Percentiles rank a stretch among this genome's conserved stretches.
Evolutionary conservation across 306 rosid genomes (phyloP).

Genomic region (Prunus mume): DNA sequence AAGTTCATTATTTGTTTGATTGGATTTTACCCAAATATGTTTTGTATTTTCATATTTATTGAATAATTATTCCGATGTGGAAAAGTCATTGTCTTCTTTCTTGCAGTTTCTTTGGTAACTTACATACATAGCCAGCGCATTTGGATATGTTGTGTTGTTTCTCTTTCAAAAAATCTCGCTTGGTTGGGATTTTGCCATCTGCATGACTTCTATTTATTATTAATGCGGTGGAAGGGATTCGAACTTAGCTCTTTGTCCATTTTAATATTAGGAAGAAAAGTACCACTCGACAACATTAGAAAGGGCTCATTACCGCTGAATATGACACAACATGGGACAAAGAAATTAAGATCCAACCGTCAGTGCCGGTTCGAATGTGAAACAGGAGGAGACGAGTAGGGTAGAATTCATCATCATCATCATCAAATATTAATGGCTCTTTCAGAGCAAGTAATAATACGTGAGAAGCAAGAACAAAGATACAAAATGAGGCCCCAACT

Average conservation of each 20-base stretch:
- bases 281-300: too few species aligned
- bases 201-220: background rate
- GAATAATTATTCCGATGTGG: background rate
- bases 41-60: background rate
- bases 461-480: background rate
- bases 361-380: too few species aligned
- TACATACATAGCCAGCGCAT: background rate
- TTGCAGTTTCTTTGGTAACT: background rate
- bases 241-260: too few species aligned
- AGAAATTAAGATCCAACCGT: too few species aligned
- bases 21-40: background rate
- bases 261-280: too few species aligned
- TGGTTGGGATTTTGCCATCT: background rate
- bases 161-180: background rate
- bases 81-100: background rate
- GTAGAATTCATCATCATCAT: background rate
- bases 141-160: background rate
- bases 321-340: too few species aligned
- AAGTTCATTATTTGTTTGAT: background rate
- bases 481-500: constrained; percentile 11
- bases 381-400: too few species aligned
- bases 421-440: background rate
- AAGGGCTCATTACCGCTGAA: too few species aligned
- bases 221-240: too few species aligned
- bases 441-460: constrained; percentile 11